Evolutionary conservation across 1,284 basidiomycete species (phyloP), one percentile per base, ranked within the genome.

Genomic region (Volvariella surrecta): DNA sequence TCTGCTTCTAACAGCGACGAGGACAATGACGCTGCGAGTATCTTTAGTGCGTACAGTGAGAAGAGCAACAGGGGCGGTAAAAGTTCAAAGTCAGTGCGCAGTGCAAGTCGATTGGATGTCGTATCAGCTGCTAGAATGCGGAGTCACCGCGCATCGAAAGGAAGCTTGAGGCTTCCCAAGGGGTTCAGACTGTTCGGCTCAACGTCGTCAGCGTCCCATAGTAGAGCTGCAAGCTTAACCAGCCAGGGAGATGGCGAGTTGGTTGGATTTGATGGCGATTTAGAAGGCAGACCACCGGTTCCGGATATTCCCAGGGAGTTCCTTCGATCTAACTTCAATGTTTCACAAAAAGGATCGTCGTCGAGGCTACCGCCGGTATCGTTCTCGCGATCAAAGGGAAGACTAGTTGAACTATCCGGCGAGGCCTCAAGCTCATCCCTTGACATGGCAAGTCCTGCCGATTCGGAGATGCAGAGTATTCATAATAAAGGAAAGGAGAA

Each of bases 81-180:
- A 45, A 67, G 65, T 40, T 48, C 43, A 13, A 58, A 54, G 24
- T 66, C 63, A 43, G 48, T 52, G 31, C 54, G 57, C 18, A 63
- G 59, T 45, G 46, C 47, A 7, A 63, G 54, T 24, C 61, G 65
- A 9, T 55, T 68, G 3, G 62, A 64, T 43, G 62, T 68, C 3
- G 73, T 82, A 9, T 66, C 66, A 24, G 76, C 80, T 2, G 81
- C 81, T 7, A 70, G 73, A 46, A 75, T 66, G 50, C 67, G 79
- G 30, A 79, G 76, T 54, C 58, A 67, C 43, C 71, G 78, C 15
- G 63, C 73, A 8, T 79, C 76, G 9, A 73, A 77, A 50, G 68
- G 73, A 28, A 79, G 74, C 51, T 59, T 83, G 20, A 71, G 80
- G 1, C 57, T 82, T 18, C 74, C 73, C 11, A 58, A 48, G 7